phyloP scores from a whole-genome alignment of 2,329 filamentous ascomycete genomes.

The Fusarium musae region DNA sequence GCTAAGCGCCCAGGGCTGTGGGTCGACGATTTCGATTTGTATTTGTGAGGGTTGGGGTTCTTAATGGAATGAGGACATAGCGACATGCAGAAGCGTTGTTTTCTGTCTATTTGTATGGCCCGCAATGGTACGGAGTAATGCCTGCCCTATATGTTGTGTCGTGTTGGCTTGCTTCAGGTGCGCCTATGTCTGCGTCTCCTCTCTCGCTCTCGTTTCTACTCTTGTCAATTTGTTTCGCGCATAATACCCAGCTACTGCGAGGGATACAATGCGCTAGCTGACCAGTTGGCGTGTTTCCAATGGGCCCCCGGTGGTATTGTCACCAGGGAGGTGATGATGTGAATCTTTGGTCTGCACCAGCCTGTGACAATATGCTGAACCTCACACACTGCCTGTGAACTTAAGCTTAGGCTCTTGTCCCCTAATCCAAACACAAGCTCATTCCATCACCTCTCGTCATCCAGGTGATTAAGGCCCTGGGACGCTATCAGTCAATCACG shows the following conservation, averaged over 20 bases:
- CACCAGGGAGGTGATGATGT: neutral
- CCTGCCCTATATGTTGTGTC: slow-evolving; percentile 23
- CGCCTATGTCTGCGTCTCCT: slow-evolving; percentile 1
- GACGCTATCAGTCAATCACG: slow-evolving; percentile 16
- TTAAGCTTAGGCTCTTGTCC: slow-evolving; percentile 22
- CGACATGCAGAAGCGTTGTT: slow-evolving; percentile 42
- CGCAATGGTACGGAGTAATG: neutral
- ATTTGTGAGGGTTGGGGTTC: slow-evolving; percentile 31
- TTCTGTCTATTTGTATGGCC: neutral
- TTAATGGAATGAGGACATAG: slow-evolving; percentile 23
- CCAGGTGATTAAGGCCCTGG: slow-evolving; percentile 19
- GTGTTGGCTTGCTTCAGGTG: slow-evolving; percentile 23
- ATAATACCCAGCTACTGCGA: slow-evolving; percentile 44
- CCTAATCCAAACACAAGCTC: slow-evolving; percentile 6
- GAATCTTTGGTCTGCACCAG: neutral
- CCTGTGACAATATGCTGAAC: slow-evolving; percentile 6
- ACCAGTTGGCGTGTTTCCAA: slow-evolving; percentile 22
- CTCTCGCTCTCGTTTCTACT: slow-evolving; percentile 23
- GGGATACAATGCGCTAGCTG: slow-evolving; percentile 41
- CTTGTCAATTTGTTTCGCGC: slow-evolving; percentile 20
- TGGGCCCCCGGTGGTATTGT: slow-evolving; percentile 12
- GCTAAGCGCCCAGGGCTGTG: slow-evolving; percentile 49
- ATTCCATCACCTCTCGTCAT: slow-evolving; percentile 21
- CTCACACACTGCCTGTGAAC: neutral
- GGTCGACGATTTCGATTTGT: slow-evolving; percentile 30